phyloP scores from a whole-genome alignment of 2,329 filamentous ascomycete species.

The Cadophora malorum region DNA sequence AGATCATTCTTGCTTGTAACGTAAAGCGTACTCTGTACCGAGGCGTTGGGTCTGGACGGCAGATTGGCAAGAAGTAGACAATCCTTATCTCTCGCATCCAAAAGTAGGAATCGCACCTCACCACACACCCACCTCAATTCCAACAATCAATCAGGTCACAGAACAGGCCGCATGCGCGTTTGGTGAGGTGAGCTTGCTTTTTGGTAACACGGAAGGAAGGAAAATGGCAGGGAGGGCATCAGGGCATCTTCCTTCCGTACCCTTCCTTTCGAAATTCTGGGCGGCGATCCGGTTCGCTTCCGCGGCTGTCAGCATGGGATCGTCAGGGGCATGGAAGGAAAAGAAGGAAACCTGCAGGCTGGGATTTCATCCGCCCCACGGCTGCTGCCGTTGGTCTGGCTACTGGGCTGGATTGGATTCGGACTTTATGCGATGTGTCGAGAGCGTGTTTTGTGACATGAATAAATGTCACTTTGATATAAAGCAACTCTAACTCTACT shows the following conservation, averaged over 20 bases:
- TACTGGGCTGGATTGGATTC: neutral
- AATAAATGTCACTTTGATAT: neutral
- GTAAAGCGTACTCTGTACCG: neutral
- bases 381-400: neutral
- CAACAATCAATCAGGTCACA: neutral
- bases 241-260: neutral
- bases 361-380: too few species aligned
- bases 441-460: neutral
- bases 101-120: neutral
- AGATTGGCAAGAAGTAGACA: neutral
- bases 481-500: neutral
- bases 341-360: neutral
- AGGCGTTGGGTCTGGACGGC: neutral
- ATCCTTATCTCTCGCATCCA: neutral
- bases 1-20: neutral
- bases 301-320: constrained; percentile 23
- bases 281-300: constrained; percentile 25
- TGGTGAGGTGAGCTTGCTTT: neutral
- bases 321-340: constrained; percentile 19
- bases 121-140: neutral
- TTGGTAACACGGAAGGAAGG: constrained; percentile 9
- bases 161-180: constrained; percentile 14
- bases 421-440: neutral
- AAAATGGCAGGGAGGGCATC: neutral
- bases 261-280: neutral